A percentile compares a stretch with the other conserved stretches of the same genome.
Conservation (phyloP, 2,329 filamentous ascomycete genomes). For the Fusarium nodosum region DNA sequence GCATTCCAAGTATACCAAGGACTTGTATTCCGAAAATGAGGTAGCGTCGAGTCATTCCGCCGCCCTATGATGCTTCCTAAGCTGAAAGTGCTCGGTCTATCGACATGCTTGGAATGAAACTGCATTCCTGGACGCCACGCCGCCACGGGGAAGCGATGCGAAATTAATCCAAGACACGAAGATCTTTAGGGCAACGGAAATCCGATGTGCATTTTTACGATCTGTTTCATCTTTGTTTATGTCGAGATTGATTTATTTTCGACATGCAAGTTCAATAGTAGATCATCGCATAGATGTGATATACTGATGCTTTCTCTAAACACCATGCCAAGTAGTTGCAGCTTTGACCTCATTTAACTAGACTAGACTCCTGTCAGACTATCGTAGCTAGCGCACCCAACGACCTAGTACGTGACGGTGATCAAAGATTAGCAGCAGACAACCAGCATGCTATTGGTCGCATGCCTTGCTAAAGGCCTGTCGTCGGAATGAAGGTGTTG, state of each 20-base stretch:
- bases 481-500: not conserved
- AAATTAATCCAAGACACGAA: not conserved
- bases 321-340: too few species aligned
- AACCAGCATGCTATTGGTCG: not conserved
- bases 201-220: accelerated
- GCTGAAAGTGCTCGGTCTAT: too few species aligned
- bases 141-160: not conserved
- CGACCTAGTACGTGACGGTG: too few species aligned
- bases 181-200: accelerated
- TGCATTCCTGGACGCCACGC: not conserved
- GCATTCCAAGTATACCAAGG: not conserved
- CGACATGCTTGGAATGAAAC: not conserved
- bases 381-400: not conserved
- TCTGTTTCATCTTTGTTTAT: accelerated
- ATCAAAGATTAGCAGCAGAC: not conserved
- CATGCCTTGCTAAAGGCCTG: not conserved
- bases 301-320: too few species aligned
- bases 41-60: not conserved
- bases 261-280: not conserved
- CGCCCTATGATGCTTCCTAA: too few species aligned
- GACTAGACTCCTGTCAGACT: not conserved
- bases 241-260: not conserved
- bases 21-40: not conserved
- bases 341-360: not conserved
- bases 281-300: not conserved